These are phyloP conservation scores for Beauveria brongniartii DNA, from an alignment of 2,329 filamentous ascomycete species.

Conservation along the genomic window DNA sequence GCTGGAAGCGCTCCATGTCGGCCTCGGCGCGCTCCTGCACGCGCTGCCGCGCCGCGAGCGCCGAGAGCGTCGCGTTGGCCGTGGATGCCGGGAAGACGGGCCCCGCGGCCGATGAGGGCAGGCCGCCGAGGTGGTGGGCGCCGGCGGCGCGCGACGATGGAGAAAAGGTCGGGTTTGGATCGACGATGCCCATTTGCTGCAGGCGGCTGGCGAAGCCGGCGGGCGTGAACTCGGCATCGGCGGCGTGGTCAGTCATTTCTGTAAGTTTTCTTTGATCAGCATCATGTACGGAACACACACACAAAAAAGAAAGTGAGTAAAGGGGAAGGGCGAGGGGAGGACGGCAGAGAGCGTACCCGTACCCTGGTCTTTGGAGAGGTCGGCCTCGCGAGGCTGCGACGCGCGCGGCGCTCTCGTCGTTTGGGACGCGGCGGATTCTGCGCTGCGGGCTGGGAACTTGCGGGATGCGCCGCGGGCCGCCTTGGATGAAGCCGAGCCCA, in stretches of 20 bases:
- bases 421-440: constrained; percentile 17
- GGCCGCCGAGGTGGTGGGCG: constrained; percentile 10
- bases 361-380: constrained; percentile 13
- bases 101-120: constrained; percentile 15
- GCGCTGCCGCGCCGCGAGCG: constrained; percentile 38
- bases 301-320: too few relatives aligned
- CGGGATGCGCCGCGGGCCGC: constrained; percentile 31
- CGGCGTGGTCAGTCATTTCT: constrained; percentile 28
- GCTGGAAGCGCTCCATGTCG: constrained; percentile 35
- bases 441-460: constrained; percentile 35
- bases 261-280: too few relatives aligned
- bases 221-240: constrained; percentile 33
- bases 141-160: constrained; percentile 38
- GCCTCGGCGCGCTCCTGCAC: constrained; percentile 35
- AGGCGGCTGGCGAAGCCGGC: constrained; percentile 44
- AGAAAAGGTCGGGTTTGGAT: constrained; percentile 46
- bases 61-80: constrained; percentile 38
- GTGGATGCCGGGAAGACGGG: constrained; percentile 23
- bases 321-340: neutral
- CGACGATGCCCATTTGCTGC: constrained; percentile 45
- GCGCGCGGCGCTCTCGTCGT: neutral
- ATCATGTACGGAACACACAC: too few relatives aligned
- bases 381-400: constrained; percentile 10
- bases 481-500: constrained; percentile 42
- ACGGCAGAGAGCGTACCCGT: neutral